Base-by-base conservation (phyloP, 73 alveolate species). In the Paramecium caudatum region DNA sequence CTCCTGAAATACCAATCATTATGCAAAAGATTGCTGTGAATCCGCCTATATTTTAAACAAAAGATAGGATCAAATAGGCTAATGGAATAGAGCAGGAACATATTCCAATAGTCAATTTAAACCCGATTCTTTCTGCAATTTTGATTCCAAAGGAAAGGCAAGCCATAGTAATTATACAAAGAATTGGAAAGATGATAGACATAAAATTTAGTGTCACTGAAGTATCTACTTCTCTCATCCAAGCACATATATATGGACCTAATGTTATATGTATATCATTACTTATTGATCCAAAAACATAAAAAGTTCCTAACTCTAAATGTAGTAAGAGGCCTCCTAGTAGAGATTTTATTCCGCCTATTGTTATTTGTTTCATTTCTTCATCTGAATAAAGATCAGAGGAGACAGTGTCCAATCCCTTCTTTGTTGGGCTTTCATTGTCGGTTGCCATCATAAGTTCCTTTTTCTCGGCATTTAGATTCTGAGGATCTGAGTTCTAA, bases 1-100 rank as follows among this genome's bases (percentile, higher is more conserved):
- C 91, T 15, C 62, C 49, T 10, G 91, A 49, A 7, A 61, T 33
- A 3, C 94, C 94, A 8, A 78, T 49, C 32, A 63, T 15, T 10
- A 63, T 13, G 17, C 82, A 63, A 30, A 25, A 63, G 6, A 63
- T 32, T n/a, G 48, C 48, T 9, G 30, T 25, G 46, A 63, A 63
- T 4, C 45, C 82, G 10, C 82, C 46, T 33, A 63, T 30, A 4
- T 63, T 25, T 6, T 25, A 15, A 1, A 63, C 19, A 19, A 63
- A 63, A 7, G 50, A 30, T 2, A 63, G 8, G 10, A 63, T 33
- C 23, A 63, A 33, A 30, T 25, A 63, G 13, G 82, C 82, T 12
- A 63, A 32, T 6, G 82, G 25, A 6, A 63, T 30, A 25, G 34
- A 6, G 5, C 21, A 15, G 4, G 50, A 25, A 7, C 82, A 47